These are phyloP conservation scores for Globisporangium paddicum DNA, from an alignment of 352 stramenopile species.

Conservation along the genomic window DNA sequence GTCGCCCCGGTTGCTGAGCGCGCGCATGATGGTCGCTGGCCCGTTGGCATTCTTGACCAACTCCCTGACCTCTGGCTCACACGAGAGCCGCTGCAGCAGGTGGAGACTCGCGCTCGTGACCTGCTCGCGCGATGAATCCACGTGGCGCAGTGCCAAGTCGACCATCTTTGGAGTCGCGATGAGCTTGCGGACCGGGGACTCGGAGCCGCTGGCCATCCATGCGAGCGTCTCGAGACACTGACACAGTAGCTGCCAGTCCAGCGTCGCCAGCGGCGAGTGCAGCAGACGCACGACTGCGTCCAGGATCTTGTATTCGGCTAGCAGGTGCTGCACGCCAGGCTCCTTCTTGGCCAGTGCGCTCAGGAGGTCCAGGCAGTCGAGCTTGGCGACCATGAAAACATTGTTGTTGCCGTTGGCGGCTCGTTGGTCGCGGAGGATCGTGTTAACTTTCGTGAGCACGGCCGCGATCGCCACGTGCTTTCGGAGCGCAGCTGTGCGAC, in stretches of 20 bases:
- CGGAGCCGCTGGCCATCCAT: conserved; percentile 37
- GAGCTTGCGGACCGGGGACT: conserved; percentile 28
- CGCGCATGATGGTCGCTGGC: conserved; percentile 39
- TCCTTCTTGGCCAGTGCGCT: conserved; percentile 42
- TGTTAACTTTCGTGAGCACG: conserved; percentile 36
- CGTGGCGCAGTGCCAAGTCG: conserved; percentile 37
- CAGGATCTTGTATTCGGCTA: conserved; percentile 49
- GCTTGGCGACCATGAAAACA: conserved; percentile 16
- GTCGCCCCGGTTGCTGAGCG: conserved; percentile 24
- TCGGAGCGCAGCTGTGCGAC: conserved; percentile 11
- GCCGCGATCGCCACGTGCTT: conserved; percentile 32
- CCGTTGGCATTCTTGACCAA: conserved; percentile 33
- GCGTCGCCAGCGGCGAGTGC: conserved; percentile 33
- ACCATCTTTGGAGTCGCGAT: conserved; percentile 46
- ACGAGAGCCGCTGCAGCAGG: conserved; percentile 45
- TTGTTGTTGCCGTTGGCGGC: background rate
- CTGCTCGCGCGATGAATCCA: conserved; percentile 25
- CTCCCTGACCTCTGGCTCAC: conserved; percentile 30
- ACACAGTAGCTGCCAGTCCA: conserved; percentile 33
- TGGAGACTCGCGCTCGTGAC: conserved; percentile 44
- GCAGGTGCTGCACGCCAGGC: conserved; percentile 33
- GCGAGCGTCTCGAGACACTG: conserved; percentile 47
- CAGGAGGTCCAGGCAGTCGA: conserved; percentile 44
- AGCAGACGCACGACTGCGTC: conserved; percentile 40
- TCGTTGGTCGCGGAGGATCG: conserved; percentile 36